Conservation (phyloP, 345 rosid species). For the Hibiscus trionum region DNA sequence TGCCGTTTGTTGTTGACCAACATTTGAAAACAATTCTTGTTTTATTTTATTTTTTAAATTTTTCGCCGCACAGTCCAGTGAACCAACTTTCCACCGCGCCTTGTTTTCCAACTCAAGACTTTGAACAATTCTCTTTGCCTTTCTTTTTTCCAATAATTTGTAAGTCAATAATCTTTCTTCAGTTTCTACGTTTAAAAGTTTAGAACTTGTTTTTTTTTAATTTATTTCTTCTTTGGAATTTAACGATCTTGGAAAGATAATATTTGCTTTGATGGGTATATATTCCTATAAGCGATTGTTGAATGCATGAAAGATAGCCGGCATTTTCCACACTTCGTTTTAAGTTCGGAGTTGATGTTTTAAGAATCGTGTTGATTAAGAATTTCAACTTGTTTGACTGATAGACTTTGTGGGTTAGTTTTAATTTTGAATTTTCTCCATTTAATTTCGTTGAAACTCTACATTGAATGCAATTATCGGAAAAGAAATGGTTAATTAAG, state of each 20-base stretch:
- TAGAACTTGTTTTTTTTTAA: not conserved
- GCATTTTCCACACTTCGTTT: not conserved
- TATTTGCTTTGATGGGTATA: too few relatives aligned
- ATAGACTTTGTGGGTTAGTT: not conserved
- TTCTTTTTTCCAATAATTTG: not conserved
- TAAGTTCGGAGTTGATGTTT: not conserved
- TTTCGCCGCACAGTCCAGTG: not conserved
- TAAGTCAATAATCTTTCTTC: not conserved
- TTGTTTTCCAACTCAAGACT: not conserved
- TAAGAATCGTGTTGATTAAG: not conserved
- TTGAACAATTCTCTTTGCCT: not conserved
- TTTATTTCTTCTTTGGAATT: not conserved
- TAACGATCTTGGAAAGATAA: not conserved
- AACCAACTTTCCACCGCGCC: not conserved
- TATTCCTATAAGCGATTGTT: too few relatives aligned
- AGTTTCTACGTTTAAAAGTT: not conserved
- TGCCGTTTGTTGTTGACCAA: not conserved
- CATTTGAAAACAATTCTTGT: not conserved
- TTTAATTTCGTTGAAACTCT: not conserved
- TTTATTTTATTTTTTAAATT: not conserved
- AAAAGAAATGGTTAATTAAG: not conserved
- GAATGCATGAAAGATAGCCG: not conserved
- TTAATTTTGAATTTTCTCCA: not conserved
- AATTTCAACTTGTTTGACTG: not conserved
- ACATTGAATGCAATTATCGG: not conserved